Evolutionary conservation across 1,139 yeast genomes (phyloP), one percentile per base, ranked within the genome.

Genomic region (Yamadazyma aaseri): DNA sequence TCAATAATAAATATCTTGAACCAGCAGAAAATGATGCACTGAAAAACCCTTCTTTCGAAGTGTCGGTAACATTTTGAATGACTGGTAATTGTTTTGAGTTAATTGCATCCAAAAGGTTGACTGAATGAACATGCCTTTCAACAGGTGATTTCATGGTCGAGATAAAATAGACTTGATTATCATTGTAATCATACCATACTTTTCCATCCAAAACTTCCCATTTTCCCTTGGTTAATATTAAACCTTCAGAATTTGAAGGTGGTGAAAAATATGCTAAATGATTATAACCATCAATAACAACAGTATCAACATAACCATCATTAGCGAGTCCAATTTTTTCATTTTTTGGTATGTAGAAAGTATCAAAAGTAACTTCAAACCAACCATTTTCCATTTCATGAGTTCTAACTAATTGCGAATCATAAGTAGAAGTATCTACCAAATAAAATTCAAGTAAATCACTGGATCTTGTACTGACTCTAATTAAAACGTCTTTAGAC

Each of bases 311-410:
- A 45, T 76, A 76, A 0, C 82, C 82, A 48, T 76, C 79, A 17
- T 58, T 40, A 11, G 49, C 37, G 31, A 78, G 58, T 7, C 75
- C 73, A 20, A 50, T 42, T 1, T 58, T 29, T 15, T 58, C 63
- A 41, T 84, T 76, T 39, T 75, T 74, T 6, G 96, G 95, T 26
- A 92, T 71, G 50, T 63, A 81, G 21, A 75, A 60, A 0, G 94
- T 80, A 45, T 81, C 78, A 42, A 82, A 86, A 6, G 86, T 75
- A 25, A 90, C 79, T 55, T 92, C 98, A 66, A 90, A 87, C 73
- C 86, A 76, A 8, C 78, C 69, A 12, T 73, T 63, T 29, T 69
- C 61, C 3, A 67, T 64, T 2, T 43, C 42, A 31, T 57, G 60
- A 3, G 65, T 54, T 40, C 80, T 60, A 9, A 70, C 58, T 28